phyloP scores from a whole-genome alignment of 2,329 filamentous ascomycete genomes.

The Bipolaris victoriae region DNA sequence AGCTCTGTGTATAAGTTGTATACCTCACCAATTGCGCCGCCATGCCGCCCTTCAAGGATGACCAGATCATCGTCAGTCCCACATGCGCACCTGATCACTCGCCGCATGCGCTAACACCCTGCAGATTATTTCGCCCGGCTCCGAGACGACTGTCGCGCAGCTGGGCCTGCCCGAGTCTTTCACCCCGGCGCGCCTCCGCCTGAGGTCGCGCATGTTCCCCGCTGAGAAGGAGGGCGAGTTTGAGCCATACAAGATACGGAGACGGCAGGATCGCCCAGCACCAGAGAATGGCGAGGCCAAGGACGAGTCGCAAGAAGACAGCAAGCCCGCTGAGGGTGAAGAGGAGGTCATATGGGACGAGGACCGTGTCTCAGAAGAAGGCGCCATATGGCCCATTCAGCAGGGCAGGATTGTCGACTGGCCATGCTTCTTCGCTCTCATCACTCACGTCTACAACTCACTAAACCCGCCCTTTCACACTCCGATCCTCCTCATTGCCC shows the following conservation, averaged over 20 bases:
- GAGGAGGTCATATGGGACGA: constrained; percentile 80
- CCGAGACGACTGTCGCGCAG: constrained; percentile 88
- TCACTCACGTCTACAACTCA: constrained; percentile 88
- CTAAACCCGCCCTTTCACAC: constrained; percentile 93
- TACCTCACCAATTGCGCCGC: constrained; percentile 35
- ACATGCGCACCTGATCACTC: background rate
- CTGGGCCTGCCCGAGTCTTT: constrained; percentile 88
- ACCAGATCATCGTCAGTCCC: constrained; percentile 52
- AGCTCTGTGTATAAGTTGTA: constrained; percentile 5
- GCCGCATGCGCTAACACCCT: constrained; percentile 17
- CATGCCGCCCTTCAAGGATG: constrained; percentile 55
- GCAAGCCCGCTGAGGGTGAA: constrained; percentile 49
- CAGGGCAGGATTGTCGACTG: constrained; percentile 87
- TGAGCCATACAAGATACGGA: constrained; percentile 79
- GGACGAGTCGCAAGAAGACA: constrained; percentile 28
- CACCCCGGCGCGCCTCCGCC: constrained; percentile 83
- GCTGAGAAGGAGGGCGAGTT: constrained; percentile 77
- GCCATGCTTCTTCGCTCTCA: constrained; percentile 89
- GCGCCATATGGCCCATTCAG: constrained; percentile 84
- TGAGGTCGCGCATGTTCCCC: constrained; percentile 92
- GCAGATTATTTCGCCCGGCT: constrained; percentile 78
- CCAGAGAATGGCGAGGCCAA: constrained; percentile 41
- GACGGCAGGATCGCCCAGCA: constrained; percentile 45
- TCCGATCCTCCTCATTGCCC: constrained; percentile 86
- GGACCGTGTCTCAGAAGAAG: constrained; percentile 84